Evolutionary conservation across 805 yeast species (phyloP), one percentile per base, ranked within the genome.

Genomic region (Grigorovia humatica): DNA sequence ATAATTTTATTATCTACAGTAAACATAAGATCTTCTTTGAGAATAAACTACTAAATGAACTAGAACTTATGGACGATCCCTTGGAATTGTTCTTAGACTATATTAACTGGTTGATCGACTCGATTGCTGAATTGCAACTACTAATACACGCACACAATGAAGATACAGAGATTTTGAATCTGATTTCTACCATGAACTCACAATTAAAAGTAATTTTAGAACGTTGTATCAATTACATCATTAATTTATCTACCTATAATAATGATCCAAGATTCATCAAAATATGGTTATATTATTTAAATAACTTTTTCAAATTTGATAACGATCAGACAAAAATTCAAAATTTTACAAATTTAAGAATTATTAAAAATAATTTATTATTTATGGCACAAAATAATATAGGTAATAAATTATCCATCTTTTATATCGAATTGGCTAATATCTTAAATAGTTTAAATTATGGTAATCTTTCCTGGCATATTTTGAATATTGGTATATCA

Each of bases 51-150:
- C 54, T 58, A 4, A 62, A 63, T 9, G 71, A 71, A 1, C 55
- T 80, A 8, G 83, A 80, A 4, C 88, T 82, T 15, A 64, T 81
- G 44, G 96, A 89, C 68, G 96, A 90, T 64, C 96, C 96, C 0
- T 64, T 89, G 20, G 88, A 85, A 55, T 78, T 81, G 1, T 88
- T 76, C 65, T 55, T 88, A n/a, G 83, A 82, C 18, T 89, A 87
- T 59, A 72, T 89, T 12, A 63, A 73, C n/a, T 88, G 96, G 95
- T 76, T 80, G 11, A 80, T 76, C 53, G 74, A 74, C 38, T 74
- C 42, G 72, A 43, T 43, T 43, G 18, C 9, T 27, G n/a, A 27
- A 29, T 8, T 35, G 13, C 32, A 44, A 29, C 8, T 9, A 17
- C 17, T n/a, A n/a, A n/a, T n/a, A n/a, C n/a, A n/a, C n/a, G n/a